phyloP scores from a whole-genome alignment of 2,329 filamentous ascomycete genomes.

The Beauveria brongniartii region DNA sequence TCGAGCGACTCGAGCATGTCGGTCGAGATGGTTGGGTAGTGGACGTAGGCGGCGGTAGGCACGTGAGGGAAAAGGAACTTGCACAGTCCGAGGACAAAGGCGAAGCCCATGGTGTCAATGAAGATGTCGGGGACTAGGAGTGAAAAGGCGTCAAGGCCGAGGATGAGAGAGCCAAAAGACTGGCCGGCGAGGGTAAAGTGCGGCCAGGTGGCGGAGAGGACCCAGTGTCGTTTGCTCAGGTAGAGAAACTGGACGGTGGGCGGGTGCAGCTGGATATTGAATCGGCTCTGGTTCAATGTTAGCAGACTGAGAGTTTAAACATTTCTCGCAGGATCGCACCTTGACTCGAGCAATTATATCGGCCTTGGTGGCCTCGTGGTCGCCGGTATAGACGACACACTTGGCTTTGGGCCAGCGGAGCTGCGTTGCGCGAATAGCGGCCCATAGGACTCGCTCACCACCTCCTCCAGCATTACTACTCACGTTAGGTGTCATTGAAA shows the following conservation, averaged over 20 bases:
- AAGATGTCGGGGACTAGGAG: conserved; percentile 89
- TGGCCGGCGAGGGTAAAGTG: conserved; percentile 92
- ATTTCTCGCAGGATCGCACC: conserved; percentile 32
- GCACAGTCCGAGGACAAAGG: conserved; percentile 76
- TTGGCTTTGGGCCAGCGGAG: conserved; percentile 79
- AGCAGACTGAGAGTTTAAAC: conserved; percentile 1
- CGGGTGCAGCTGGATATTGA: conserved; percentile 83
- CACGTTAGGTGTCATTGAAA: not conserved
- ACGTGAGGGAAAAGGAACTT: conserved; percentile 74
- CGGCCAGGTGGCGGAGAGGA: conserved; percentile 81
- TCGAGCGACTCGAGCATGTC: conserved; percentile 89
- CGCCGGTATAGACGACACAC: conserved; percentile 90
- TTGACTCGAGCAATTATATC: conserved; percentile 71
- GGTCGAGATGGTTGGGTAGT: conserved; percentile 96
- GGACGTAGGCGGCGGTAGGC: conserved; percentile 87
- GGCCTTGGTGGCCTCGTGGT: conserved; percentile 78
- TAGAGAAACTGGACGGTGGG: conserved; percentile 84
- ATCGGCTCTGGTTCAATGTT: conserved; percentile 53
- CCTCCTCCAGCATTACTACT: conserved; percentile 89
- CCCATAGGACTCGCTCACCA: conserved; percentile 93
- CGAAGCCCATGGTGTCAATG: conserved; percentile 97
- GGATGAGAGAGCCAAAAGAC: conserved; percentile 75
- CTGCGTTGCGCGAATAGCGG: conserved; percentile 86
- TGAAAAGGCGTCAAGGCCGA: conserved; percentile 90
- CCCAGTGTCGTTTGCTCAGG: conserved; percentile 77